Conservation (phyloP, 1,284 basidiomycete species). For the Cutaneotrichosporon cutaneum region DNA sequence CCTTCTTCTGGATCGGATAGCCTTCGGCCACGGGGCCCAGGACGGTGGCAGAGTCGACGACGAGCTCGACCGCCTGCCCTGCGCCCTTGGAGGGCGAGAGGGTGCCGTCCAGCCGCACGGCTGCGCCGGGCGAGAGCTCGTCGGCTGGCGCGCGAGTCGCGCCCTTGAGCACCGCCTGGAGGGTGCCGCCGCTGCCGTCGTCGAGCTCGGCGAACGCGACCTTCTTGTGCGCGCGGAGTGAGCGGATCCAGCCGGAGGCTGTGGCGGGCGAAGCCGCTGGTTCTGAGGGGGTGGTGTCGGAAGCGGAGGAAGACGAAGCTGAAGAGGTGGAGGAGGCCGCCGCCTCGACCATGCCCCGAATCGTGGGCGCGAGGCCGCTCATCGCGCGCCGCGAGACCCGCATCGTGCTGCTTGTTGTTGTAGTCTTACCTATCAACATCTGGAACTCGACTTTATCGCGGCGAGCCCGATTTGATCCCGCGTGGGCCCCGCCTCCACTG, state of each 20-base stretch:
- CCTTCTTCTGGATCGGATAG: constrained; percentile 86
- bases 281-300: neutral
- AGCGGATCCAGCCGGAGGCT: constrained; percentile 75
- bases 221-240: constrained; percentile 78
- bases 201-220: constrained; percentile 77
- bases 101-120: constrained; percentile 66
- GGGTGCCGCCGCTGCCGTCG: constrained; percentile 70
- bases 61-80: constrained; percentile 71
- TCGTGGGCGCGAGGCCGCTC: constrained; percentile 12
- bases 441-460: constrained; percentile 2
- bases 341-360: constrained; percentile 9
- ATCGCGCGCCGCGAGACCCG: constrained; percentile 4
- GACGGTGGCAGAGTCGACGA: constrained; percentile 64
- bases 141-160: constrained; percentile 30
- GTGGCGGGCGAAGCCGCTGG: no score
- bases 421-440: no score
- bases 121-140: constrained; percentile 66
- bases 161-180: constrained; percentile 75
- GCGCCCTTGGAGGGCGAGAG: constrained; percentile 65
- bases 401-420: neutral
- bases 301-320: neutral
- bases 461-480: constrained; percentile 14
- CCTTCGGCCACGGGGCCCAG: constrained; percentile 73
- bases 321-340: neutral
- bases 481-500: constrained; percentile 4